Conservation (phyloP, 2,329 filamentous ascomycete genomes). For the Penicillium glabrum region DNA sequence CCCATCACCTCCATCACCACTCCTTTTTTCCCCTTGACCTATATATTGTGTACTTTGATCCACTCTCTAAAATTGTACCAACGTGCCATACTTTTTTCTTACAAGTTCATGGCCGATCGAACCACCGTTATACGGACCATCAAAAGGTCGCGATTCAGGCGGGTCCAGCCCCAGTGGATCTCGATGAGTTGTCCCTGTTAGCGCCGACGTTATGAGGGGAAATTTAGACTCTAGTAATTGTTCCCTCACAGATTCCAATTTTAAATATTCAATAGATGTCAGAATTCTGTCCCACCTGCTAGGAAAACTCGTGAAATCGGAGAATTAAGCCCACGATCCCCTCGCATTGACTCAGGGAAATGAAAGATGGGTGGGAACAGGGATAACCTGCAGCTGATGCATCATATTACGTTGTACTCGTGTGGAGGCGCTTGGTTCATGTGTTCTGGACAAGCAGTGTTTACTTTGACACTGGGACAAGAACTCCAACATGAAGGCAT, state of each 20-base stretch:
- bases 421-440: constrained; percentile 20
- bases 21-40: no score
- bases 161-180: constrained; percentile 7
- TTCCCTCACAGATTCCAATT: not conserved
- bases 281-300: constrained; percentile 1
- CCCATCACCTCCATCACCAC: not conserved
- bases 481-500: no score
- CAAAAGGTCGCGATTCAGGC: not conserved
- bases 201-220: not conserved
- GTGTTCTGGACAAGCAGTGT: constrained; percentile 3
- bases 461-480: not conserved
- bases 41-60: no score
- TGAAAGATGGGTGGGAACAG: constrained; percentile 10
- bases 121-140: no score
- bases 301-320: constrained; percentile 18
- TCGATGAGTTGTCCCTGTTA: constrained; percentile 5
- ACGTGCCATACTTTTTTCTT: no score
- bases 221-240: not conserved
- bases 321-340: constrained; percentile 22
- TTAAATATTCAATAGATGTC: not conserved
- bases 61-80: no score
- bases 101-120: no score
- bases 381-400: constrained; percentile 13
- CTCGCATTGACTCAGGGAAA: constrained; percentile 22
- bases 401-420: constrained; percentile 9